Conservation (phyloP, 2,329 filamentous ascomycete genomes). For the Geosmithia flava region DNA sequence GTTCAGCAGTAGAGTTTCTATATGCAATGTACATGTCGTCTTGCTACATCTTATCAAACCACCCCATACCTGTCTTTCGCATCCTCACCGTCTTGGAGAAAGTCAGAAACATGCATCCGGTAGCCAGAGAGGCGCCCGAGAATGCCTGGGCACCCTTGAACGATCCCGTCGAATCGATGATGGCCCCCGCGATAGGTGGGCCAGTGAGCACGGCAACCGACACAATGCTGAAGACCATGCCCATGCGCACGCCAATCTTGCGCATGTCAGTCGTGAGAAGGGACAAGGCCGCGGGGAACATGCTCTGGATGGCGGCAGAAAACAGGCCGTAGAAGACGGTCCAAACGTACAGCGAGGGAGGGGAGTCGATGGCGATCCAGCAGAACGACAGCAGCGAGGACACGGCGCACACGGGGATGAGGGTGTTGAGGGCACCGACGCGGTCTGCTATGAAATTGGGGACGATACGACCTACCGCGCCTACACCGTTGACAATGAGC, state of each 20-base stretch:
- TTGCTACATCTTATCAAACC: conserved; percentile 22
- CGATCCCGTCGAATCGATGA: conserved; percentile 25
- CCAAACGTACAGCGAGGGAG: conserved; percentile 44
- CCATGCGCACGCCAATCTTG: conserved; percentile 41
- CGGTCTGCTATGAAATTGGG: conserved; percentile 45
- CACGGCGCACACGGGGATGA: conserved; percentile 30
- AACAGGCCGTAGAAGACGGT: conserved; percentile 45
- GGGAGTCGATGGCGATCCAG: conserved; percentile 43
- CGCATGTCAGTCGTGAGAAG: conserved; percentile 38
- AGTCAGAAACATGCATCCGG: conserved; percentile 25
- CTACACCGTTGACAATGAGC: conserved; percentile 51
- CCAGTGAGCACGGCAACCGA: conserved; percentile 41
- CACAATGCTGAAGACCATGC: conserved; percentile 45
- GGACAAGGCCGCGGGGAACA: conserved; percentile 24
- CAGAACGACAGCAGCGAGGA: conserved; percentile 28
- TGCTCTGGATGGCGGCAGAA: conserved; percentile 41
- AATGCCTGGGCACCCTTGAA: conserved; percentile 38
- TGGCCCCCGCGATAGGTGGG: conserved; percentile 36
- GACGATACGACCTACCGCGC: conserved; percentile 40
- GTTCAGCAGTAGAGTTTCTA: neutral
- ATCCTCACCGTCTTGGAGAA: conserved; percentile 25
- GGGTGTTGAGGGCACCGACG: conserved; percentile 44
- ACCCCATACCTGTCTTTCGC: conserved; percentile 21
- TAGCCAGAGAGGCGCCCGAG: conserved; percentile 25
- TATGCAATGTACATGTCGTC: neutral